Percentiles rank a stretch among this genome's conserved stretches.
phyloP scores from a whole-genome alignment of 352 stramenopile genomes.

The Phytophthora lateralis region DNA sequence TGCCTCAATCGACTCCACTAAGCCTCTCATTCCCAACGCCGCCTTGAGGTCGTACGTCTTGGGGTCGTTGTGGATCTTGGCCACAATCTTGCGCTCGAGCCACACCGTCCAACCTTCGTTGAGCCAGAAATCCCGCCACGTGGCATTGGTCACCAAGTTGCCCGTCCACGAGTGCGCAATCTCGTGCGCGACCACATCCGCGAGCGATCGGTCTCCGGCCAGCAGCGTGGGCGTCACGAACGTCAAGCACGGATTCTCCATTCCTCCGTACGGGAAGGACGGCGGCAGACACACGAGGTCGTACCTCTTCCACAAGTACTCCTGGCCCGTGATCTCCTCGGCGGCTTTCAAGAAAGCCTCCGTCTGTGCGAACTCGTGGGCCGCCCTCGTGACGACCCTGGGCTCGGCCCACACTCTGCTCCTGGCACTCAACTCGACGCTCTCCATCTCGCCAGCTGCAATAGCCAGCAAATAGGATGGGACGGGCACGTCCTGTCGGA shows the following conservation, averaged over 20 bases:
- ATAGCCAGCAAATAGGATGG: slow-evolving; percentile 95
- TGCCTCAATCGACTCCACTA: slow-evolving; percentile 44
- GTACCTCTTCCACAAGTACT: slow-evolving; percentile 96
- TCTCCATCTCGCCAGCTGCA: slow-evolving; percentile 89
- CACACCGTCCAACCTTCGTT: slow-evolving; percentile 98
- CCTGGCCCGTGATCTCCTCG: slow-evolving; percentile 90
- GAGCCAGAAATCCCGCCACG: slow-evolving; percentile 96
- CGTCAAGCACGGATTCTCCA: slow-evolving; percentile 89
- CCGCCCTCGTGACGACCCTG: slow-evolving; percentile 90
- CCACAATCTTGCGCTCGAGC: slow-evolving; percentile 96
- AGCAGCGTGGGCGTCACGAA: slow-evolving; percentile 97
- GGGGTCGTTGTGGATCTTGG: slow-evolving; percentile 47
- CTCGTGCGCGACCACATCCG: slow-evolving; percentile 97
- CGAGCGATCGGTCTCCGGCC: slow-evolving; percentile 93
- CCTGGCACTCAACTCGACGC: slow-evolving; percentile 83
- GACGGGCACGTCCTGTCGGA: slow-evolving; percentile 91
- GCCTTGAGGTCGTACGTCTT: slow-evolving; percentile 58
- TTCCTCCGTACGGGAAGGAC: slow-evolving; percentile 88
- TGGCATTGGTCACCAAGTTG: slow-evolving; percentile 97
- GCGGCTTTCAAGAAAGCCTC: slow-evolving; percentile 93
- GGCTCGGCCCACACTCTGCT: slow-evolving; percentile 93
- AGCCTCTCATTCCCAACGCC: slow-evolving; percentile 39
- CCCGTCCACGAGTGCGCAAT: slow-evolving; percentile 96
- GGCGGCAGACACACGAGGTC: slow-evolving; percentile 96
- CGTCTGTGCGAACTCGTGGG: slow-evolving; percentile 95